A percentile compares a stretch with the other conserved stretches of the same genome.
Conservation (phyloP, 2,329 filamentous ascomycete species). For the Parascedosporium putredinis region DNA sequence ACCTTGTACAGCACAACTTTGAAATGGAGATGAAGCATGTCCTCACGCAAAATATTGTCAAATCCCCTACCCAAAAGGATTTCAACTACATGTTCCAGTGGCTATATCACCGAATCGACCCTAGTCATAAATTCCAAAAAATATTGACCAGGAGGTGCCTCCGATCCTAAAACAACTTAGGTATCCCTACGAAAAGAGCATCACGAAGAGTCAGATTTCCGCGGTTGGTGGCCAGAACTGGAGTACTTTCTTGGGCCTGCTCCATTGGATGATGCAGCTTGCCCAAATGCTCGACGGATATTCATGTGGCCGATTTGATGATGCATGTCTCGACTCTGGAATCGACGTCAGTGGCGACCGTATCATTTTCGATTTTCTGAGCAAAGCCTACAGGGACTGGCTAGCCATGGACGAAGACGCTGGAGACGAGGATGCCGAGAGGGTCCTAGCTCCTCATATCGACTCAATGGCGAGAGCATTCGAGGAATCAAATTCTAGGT, state of each 20-base stretch:
- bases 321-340: conserved; percentile 79
- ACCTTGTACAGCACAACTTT: conserved; percentile 86
- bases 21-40: conserved; percentile 96
- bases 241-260: conserved; percentile 83
- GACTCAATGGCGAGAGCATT: conserved; percentile 83
- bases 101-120: conserved; percentile 93
- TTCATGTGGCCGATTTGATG: conserved; percentile 67
- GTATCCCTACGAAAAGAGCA: conserved; percentile 90
- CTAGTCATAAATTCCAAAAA: conserved; percentile 83
- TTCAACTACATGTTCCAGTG: conserved; percentile 98
- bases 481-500: conserved; percentile 72
- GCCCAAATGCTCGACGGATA: conserved; percentile 89
- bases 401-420: conserved; percentile 84
- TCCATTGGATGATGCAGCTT: conserved; percentile 99
- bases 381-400: conserved; percentile 87
- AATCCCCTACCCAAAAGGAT: conserved; percentile 93
- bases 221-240: conserved; percentile 96
- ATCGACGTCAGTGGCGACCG: conserved; percentile 81
- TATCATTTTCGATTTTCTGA: conserved; percentile 90
- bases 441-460: conserved; percentile 71
- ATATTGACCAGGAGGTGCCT: conserved; percentile 90
- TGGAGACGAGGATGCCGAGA: conserved; percentile 71
- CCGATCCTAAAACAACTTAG: conserved; percentile 84
- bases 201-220: conserved; percentile 90
- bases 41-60: conserved; percentile 81